Percentiles rank a stretch among this genome's conserved stretches.
Evolutionary conservation across 129 eudicot genomes (phyloP).

Genomic region (Saposhnikovia divaricata): DNA sequence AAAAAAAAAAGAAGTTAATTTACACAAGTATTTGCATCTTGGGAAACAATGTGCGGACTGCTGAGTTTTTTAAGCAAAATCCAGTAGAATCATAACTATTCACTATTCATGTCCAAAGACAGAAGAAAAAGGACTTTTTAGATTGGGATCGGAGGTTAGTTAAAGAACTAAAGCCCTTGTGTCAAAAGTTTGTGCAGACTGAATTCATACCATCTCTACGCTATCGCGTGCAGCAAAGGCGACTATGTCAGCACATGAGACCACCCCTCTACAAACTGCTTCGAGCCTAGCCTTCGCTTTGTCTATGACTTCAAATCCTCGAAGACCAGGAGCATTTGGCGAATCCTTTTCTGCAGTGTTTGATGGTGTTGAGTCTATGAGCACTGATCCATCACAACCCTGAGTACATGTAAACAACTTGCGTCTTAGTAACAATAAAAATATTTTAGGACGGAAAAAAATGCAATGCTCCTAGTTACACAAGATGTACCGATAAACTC

Average conservation of each 20-base stretch:
- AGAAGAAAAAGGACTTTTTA: background rate
- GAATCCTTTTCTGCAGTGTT: constrained; percentile 79
- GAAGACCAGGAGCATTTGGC: constrained; percentile 57
- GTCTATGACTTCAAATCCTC: constrained; percentile 70
- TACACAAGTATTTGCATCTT: background rate
- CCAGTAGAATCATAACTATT: background rate
- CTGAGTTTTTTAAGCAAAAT: background rate
- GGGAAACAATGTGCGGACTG: background rate
- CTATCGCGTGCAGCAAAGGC: constrained; percentile 83
- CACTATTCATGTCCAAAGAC: background rate
- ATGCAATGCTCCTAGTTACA: too few relatives aligned
- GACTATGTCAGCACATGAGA: constrained; percentile 84
- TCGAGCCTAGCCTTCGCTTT: constrained; percentile 59
- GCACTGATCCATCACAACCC: constrained; percentile 93
- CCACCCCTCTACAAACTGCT: constrained; percentile 41
- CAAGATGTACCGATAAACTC: too few relatives aligned
- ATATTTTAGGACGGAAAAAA: too few relatives aligned
- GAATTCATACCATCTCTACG: constrained; percentile 32
- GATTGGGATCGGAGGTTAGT: background rate
- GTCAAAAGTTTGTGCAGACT: background rate
- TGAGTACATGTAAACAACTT: background rate
- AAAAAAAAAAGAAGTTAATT: background rate
- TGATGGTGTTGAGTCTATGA: constrained; percentile 52
- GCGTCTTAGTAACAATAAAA: background rate
- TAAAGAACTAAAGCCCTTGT: background rate